These are phyloP conservation scores for Carpinus fangiana DNA, from an alignment of 306 rosid species.

Conservation along the genomic window DNA sequence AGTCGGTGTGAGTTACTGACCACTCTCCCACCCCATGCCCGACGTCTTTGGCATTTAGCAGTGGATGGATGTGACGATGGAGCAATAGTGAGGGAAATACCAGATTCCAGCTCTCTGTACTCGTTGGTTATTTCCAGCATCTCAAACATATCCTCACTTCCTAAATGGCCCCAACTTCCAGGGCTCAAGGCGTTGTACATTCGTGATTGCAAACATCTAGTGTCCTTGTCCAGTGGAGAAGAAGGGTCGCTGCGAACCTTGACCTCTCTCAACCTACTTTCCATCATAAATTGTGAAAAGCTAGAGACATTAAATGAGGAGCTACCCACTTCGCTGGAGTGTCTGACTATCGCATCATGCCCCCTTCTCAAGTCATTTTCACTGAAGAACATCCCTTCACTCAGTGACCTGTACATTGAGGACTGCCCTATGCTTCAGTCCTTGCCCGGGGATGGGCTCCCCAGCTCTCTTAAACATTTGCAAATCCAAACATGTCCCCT, in stretches of 20 bases:
- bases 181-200: background rate
- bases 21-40: background rate
- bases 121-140: constrained; percentile 1
- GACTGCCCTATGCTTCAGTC: background rate
- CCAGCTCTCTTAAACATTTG: background rate
- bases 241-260: background rate
- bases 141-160: background rate
- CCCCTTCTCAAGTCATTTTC: background rate
- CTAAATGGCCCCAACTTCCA: background rate
- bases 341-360: background rate
- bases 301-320: background rate
- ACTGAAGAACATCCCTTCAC: background rate
- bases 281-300: background rate
- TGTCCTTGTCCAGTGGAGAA: background rate
- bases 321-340: background rate
- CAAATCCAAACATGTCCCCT: background rate
- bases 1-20: background rate
- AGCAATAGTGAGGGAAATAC: background rate
- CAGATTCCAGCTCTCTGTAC: background rate
- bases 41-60: background rate
- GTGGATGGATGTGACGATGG: background rate
- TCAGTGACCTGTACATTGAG: background rate
- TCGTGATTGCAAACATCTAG: background rate
- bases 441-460: background rate
- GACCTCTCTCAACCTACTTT: background rate